phyloP scores from a whole-genome alignment of 345 rosid genomes.

The Raphanus raphanistrum region DNA sequence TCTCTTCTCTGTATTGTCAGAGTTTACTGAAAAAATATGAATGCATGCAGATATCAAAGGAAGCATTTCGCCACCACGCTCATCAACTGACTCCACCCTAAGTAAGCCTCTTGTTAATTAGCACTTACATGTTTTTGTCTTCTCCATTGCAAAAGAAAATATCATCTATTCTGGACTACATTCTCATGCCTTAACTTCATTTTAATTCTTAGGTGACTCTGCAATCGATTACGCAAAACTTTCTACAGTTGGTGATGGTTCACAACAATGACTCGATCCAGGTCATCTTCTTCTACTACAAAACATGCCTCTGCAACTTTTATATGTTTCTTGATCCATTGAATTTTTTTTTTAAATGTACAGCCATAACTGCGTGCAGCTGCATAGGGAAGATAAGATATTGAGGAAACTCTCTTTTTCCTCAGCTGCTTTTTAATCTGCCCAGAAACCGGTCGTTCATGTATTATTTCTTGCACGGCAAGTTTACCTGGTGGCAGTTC shows the following conservation, averaged over 20 bases:
- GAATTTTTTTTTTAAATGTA: slow-evolving; percentile 7
- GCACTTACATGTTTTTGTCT: background rate
- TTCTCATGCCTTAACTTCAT: background rate
- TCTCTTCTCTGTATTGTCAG: background rate
- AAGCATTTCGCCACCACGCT: slow-evolving; percentile 38
- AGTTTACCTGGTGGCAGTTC: slow-evolving; percentile 28
- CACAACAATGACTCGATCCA: slow-evolving; percentile 19
- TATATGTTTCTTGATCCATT: slow-evolving; percentile 42
- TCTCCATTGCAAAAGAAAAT: background rate
- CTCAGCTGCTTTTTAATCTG: slow-evolving; percentile 15
- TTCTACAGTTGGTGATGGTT: slow-evolving; percentile 32
- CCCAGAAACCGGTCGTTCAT: slow-evolving; percentile 25
- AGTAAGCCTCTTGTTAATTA: slow-evolving; percentile 41
- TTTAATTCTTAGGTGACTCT: slow-evolving; percentile 58
- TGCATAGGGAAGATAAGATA: slow-evolving; percentile 19
- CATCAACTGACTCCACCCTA: slow-evolving; percentile 50
- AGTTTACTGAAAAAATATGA: slow-evolving; percentile 6
- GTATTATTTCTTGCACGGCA: slow-evolving; percentile 13
- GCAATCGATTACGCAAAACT: slow-evolving; percentile 49
- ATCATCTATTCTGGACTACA: background rate
- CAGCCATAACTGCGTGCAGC: slow-evolving; percentile 9
- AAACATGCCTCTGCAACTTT: slow-evolving; percentile 24
- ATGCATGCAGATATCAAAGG: slow-evolving; percentile 45
- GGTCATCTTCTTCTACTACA: slow-evolving; percentile 29
- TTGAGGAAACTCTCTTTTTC: slow-evolving; percentile 18